Base-by-base conservation (phyloP, 352 stramenopile genomes). In the Phytophthora syringae region DNA sequence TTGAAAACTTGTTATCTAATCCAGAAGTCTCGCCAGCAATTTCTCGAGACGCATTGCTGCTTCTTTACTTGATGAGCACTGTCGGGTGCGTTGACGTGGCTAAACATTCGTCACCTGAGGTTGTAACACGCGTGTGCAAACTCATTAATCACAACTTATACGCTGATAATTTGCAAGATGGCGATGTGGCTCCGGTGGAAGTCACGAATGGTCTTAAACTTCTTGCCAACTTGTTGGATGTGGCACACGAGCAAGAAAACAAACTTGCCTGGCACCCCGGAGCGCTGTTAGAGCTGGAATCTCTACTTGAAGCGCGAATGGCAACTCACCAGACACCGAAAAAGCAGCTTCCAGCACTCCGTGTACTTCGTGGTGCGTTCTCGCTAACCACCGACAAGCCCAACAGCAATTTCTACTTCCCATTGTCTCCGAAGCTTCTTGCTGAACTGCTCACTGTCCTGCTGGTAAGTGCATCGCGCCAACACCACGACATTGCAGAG, bases 391-490 rank as follows among this genome's bases (percentile, higher is more conserved):
- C 24, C 3, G 40, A 44, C 2, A 37, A 47, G 4, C 15, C 27
- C 3, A 50, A 37, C 6, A 18, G 55, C 11, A 52, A 2, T 11
- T 74, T 74, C 40, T 89, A 88, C 61, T 88, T 86, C 18, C 54
- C 67, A 0, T 53, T 91, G 25, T 68, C 80, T 9, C 49, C 79
- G 0, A 75, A 86, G 43, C 78, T 91, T 52, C 75, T 91, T 4
- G 63, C 72, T 2, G 77, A 91, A 39, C n/a, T 91, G 20, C 74
- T 88, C 39, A 91, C 87, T n/a, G 40, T 89, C 16, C 24, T 89
- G 25, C 70, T 91, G 0, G 87, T 91, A 43, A 82, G 79, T 21
- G 44, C 74, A 0, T 88, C 77, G 0, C 60, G 60, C 1, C 61
- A 72, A 10, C 80, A 89, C 58, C 50, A 51, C 5, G 40, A 75